These are phyloP conservation scores for Paecilomyces fulvus DNA, from an alignment of 2,329 filamentous ascomycete genomes.

Conservation along the genomic window DNA sequence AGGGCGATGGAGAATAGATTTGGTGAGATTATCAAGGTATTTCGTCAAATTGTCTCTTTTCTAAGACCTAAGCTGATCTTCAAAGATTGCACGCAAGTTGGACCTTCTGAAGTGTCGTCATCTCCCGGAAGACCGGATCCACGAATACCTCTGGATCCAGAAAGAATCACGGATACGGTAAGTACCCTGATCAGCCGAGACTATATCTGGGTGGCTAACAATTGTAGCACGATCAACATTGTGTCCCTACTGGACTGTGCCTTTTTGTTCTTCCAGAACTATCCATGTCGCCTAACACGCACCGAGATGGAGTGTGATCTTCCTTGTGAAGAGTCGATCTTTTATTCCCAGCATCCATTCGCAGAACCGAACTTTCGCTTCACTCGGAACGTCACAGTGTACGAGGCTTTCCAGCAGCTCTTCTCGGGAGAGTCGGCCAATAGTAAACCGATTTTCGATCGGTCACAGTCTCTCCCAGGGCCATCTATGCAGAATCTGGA, in stretches of 20 bases:
- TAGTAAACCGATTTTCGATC: conserved; percentile 1
- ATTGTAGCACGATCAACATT: conserved; percentile 28
- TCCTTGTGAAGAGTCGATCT: conserved; percentile 34
- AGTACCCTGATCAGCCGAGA: neutral
- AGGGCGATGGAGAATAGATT: conserved; percentile 38
- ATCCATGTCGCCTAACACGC: conserved; percentile 32
- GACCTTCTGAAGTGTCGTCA: conserved; percentile 31
- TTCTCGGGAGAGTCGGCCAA: conserved; percentile 21
- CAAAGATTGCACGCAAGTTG: conserved; percentile 31
- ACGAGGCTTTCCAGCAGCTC: conserved; percentile 31
- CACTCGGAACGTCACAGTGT: conserved; percentile 27
- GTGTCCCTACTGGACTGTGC: conserved; percentile 38
- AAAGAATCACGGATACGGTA: conserved; percentile 38
- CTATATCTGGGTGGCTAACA: neutral
- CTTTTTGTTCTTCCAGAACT: conserved; percentile 39
- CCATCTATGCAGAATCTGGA: conserved; percentile 2
- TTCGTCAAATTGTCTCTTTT: neutral
- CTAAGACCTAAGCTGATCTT: neutral
- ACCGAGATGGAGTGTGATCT: conserved; percentile 37
- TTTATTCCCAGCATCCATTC: conserved; percentile 35
- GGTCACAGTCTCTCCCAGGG: neutral
- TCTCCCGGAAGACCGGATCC: conserved; percentile 25
- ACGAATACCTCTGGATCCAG: conserved; percentile 36
- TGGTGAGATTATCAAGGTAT: conserved; percentile 33
- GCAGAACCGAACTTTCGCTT: conserved; percentile 30